Evolutionary conservation across 2,329 filamentous ascomycete species (phyloP), one percentile per base, ranked within the genome.

Genomic region (Trichoderma sp.): DNA sequence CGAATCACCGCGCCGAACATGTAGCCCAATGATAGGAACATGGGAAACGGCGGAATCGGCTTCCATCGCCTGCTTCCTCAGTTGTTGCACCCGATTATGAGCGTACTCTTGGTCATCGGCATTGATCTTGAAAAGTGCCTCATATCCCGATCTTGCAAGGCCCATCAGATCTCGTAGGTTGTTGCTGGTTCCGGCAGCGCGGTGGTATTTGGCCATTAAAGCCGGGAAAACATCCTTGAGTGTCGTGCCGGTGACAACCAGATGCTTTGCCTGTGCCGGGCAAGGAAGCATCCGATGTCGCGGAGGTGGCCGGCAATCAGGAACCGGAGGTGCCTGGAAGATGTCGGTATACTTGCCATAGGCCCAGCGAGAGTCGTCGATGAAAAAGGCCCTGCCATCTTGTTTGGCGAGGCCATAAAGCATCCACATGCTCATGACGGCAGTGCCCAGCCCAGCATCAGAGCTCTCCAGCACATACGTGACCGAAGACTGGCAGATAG

Each of bases 311-410:
- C 89, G 88, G 82, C 95, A 97, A 29, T 86, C 83, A 2, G 92
- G 91, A 2, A 87, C 79, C 0, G 93, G 92, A 1, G 93, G 92
- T 3, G 90, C 85, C 63, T 89, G 85, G 83, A 97, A 97, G 79
- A 94, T 94, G 68, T 90, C 88, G 0, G 88, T 88, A 81, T 94
- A 97, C 69, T 88, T 87, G 11, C 95, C 95, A 79, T 97, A 97
- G 1, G 93, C 92, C 92, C 95, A 97, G 78, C 92, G 89, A 7
- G 93, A 91, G 83, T 97, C 95, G 79, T 97, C 94, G 77, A 97
- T 87, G 85, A 97, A 97, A 83, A 97, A 97, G 1, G 91, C 88
- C 29, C 94, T 88, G 16, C 90, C 90, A 81, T 97, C 93, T 76
- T 91, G 89, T 81, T 92, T 88, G 2, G 95, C 94, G 72, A 97